These are phyloP conservation scores for Tricharina praecox DNA, from an alignment of 495 filamentous ascomycete genomes.

Conservation along the genomic window DNA sequence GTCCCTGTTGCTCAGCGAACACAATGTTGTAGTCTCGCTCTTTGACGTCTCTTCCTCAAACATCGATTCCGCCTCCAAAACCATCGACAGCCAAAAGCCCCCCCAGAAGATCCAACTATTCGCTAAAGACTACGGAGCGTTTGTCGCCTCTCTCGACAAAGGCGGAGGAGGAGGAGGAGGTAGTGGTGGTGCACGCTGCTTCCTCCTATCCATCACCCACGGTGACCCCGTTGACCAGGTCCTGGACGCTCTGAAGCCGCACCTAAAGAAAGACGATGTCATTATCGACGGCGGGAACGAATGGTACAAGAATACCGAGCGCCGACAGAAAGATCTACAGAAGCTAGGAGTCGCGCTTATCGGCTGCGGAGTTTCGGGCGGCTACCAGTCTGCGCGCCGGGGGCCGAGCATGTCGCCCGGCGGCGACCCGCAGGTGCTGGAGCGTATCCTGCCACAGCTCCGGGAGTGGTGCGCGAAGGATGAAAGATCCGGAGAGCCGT, in stretches of 20 bases:
- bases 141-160: constrained; percentile 12
- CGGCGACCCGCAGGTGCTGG: constrained; percentile 40
- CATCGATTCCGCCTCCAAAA: constrained; percentile 6
- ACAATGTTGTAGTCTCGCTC: constrained; percentile 43
- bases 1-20: constrained; percentile 47
- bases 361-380: constrained; percentile 52
- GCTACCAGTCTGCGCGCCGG: constrained; percentile 48
- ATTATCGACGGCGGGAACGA: constrained; percentile 61
- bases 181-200: constrained; percentile 29
- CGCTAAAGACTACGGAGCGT: constrained; percentile 9
- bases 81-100: no score
- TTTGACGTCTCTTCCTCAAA: constrained; percentile 39
- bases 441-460: constrained; percentile 47
- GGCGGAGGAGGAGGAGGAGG: no score
- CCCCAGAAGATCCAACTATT: neutral
- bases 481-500: constrained; percentile 36
- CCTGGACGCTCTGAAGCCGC: constrained; percentile 39
- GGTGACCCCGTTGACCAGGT: constrained; percentile 51
- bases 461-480: constrained; percentile 46
- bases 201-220: constrained; percentile 54
- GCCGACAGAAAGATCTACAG: constrained; percentile 40
- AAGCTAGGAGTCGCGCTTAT: constrained; percentile 44
- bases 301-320: constrained; percentile 49
- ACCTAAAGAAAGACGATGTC: constrained; percentile 46
- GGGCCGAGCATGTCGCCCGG: constrained; percentile 51